Base-by-base conservation (phyloP, 2,329 filamentous ascomycete species). In the Trichoderma simmonsii region DNA sequence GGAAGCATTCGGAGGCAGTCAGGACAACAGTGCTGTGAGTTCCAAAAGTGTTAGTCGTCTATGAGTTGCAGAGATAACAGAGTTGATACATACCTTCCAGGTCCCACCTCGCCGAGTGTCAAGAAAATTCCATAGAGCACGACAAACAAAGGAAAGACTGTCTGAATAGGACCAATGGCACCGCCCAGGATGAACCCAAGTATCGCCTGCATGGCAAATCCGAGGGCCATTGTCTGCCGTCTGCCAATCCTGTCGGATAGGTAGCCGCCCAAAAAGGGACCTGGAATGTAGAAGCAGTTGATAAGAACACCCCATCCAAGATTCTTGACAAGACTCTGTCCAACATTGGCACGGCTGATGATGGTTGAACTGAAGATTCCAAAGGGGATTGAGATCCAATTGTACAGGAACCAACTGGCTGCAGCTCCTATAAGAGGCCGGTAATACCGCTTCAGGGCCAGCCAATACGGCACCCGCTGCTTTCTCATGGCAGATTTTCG, bases 311-410 rank as follows among this genome's bases (percentile, higher is more conserved):
- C 81, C 80, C 82, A 85, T 8, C 84, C 83, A 28, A 86, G 74
- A 56, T 80, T 83, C 75, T 84, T 80, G 6, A 82, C 78, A 1
- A 85, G 77, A n/a, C 80, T 83, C 39, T 84, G 80, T 15, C 80
- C 77, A 0, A 82, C 75, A 32, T 84, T 83, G 32, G 83, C 78
- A 28, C 82, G 79, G 4, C 78, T 77, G 65, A 87, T 83, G 71
- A 88, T 88, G 26, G 86, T 87, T 0, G 85, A 85, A 70, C 83
- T 85, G 77, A 88, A 88, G 32, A 89, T 82, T 9, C 86, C 86
- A 73, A 88, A 88, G 0, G 87, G 86, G 67, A 86, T 85, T 0
- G 85, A 84, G 54, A 88, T 84, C 76, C 84, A 89, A 75, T 89
- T 86, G 76, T 89, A 84, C 30, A 83, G 77, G 76, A 88, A 88